Conservation (phyloP, 768 basidiomycete genomes). For the Naganishia kalamii region DNA sequence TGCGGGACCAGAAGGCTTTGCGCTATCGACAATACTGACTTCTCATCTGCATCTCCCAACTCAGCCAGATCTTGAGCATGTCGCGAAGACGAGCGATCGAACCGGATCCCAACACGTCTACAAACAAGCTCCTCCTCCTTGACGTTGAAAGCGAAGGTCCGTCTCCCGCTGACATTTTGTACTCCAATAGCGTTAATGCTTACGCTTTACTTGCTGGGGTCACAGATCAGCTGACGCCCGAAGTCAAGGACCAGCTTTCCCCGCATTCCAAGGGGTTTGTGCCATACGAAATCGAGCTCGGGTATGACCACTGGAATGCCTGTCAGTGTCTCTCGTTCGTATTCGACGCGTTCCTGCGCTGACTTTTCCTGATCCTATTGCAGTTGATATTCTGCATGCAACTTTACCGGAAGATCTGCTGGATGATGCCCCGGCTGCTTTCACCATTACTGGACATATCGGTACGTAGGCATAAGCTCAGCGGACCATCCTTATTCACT, state of each 20-base stretch:
- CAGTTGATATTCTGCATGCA: slow-evolving; percentile 66
- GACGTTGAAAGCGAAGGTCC: slow-evolving; percentile 59
- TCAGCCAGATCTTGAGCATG: slow-evolving; percentile 8
- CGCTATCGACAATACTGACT: slow-evolving; percentile 1
- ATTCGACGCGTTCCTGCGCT: too few relatives aligned
- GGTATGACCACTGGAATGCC: slow-evolving; percentile 83
- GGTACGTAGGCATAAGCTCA: slow-evolving; percentile 51
- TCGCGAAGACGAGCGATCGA: slow-evolving; percentile 28
- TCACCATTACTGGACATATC: slow-evolving; percentile 83
- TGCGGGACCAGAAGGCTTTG: slow-evolving; percentile 20
- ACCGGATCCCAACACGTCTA: slow-evolving; percentile 17
- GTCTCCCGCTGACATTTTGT: slow-evolving; percentile 31
- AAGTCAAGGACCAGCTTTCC: slow-evolving; percentile 52
- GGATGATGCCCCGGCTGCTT: slow-evolving; percentile 75
- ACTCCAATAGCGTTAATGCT: neutral
- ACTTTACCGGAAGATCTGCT: slow-evolving; percentile 72
- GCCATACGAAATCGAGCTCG: slow-evolving; percentile 58
- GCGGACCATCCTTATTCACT: neutral
- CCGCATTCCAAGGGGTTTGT: slow-evolving; percentile 57
- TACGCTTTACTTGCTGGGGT: slow-evolving; percentile 45
- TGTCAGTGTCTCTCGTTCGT: slow-evolving; percentile 49
- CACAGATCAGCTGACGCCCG: slow-evolving; percentile 27
- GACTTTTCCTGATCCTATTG: neutral
- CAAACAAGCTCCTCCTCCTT: slow-evolving; percentile 65
- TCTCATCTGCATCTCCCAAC: neutral